A percentile compares a stretch with the other conserved stretches of the same genome.
Conservation (phyloP, 495 filamentous ascomycete genomes). For the Neurospora sp. region DNA sequence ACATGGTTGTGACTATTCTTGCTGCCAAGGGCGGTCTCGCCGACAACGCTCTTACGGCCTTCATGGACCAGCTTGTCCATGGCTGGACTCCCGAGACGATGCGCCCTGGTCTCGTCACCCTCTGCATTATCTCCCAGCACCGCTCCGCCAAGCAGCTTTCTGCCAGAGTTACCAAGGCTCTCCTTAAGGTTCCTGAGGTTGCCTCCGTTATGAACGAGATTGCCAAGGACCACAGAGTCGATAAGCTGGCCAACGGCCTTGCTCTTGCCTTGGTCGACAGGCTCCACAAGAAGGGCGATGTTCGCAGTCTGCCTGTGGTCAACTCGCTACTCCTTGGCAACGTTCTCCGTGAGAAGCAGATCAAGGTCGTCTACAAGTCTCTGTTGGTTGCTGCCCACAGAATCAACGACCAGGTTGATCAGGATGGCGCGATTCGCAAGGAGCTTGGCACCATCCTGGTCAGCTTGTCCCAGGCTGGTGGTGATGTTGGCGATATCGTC, state of each 20-base stretch:
- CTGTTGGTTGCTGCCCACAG: slow-evolving; percentile 49
- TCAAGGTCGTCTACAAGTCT: slow-evolving; percentile 49
- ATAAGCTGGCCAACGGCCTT: slow-evolving; percentile 63
- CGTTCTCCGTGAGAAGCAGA: slow-evolving; percentile 51
- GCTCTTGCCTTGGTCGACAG: slow-evolving; percentile 55
- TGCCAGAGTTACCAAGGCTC: slow-evolving; percentile 52
- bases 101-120: slow-evolving; percentile 64
- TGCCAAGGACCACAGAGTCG: slow-evolving; percentile 53
- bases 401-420: slow-evolving; percentile 34
- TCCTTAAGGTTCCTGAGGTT: slow-evolving; percentile 55
- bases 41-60: slow-evolving; percentile 59
- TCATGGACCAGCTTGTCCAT: slow-evolving; percentile 77
- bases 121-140: slow-evolving; percentile 70
- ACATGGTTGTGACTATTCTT: slow-evolving; percentile 80
- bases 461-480: slow-evolving; percentile 43
- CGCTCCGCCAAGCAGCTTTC: slow-evolving; percentile 58
- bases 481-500: slow-evolving; percentile 47
- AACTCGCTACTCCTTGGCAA: slow-evolving; percentile 50
- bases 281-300: slow-evolving; percentile 51
- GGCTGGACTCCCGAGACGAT: slow-evolving; percentile 65
- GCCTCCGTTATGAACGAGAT: slow-evolving; percentile 49
- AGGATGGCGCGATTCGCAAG: slow-evolving; percentile 44
- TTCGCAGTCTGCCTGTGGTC: slow-evolving; percentile 44
- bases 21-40: slow-evolving; percentile 68
- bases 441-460: slow-evolving; percentile 54